phyloP scores from a whole-genome alignment of 208 protist species.

The Endotrypanum monterogeii region DNA sequence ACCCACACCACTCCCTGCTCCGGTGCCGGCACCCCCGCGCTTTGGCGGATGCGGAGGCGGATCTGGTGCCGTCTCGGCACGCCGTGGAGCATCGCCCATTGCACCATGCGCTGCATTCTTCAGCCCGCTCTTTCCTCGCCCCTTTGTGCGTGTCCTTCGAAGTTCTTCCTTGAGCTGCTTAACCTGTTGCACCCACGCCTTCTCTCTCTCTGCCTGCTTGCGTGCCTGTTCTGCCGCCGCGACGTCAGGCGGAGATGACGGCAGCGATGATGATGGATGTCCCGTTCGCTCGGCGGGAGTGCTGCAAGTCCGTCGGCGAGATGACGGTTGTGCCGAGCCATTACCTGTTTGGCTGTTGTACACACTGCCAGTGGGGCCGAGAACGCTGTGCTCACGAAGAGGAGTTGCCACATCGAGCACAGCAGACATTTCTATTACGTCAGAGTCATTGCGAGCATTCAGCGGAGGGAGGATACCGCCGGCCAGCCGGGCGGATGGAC shows the following conservation, averaged over 20 bases:
- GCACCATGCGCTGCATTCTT: conserved; percentile 3
- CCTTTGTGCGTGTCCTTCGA: conserved; percentile 66
- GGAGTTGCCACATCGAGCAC: conserved; percentile 28
- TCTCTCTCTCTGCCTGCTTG: conserved; percentile 77
- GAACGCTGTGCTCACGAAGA: conserved; percentile 9
- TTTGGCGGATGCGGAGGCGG: conserved; percentile 17
- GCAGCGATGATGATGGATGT: background rate
- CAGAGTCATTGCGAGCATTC: conserved; percentile 16
- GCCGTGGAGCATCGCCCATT: conserved; percentile 26
- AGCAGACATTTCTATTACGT: conserved; percentile 50
- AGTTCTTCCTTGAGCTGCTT: conserved; percentile 84
- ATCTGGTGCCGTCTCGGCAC: conserved; percentile 84
- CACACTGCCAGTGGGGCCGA: background rate
- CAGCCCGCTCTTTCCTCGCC: conserved; percentile 33
- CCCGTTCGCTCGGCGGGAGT: conserved; percentile 14
- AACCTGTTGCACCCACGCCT: conserved; percentile 85
- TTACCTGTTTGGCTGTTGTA: background rate
- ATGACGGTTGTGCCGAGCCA: background rate
- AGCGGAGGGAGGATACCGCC: conserved; percentile 41
- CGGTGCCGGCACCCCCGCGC: conserved; percentile 10
- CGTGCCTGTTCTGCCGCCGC: conserved; percentile 39
- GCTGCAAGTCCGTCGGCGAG: conserved; percentile 18
- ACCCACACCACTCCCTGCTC: conserved; percentile 7
- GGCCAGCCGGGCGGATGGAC: conserved; percentile 27
- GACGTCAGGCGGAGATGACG: conserved; percentile 7